These are phyloP conservation scores for Boletus sensibilis DNA, from an alignment of 768 basidiomycete species.

Conservation along the genomic window DNA sequence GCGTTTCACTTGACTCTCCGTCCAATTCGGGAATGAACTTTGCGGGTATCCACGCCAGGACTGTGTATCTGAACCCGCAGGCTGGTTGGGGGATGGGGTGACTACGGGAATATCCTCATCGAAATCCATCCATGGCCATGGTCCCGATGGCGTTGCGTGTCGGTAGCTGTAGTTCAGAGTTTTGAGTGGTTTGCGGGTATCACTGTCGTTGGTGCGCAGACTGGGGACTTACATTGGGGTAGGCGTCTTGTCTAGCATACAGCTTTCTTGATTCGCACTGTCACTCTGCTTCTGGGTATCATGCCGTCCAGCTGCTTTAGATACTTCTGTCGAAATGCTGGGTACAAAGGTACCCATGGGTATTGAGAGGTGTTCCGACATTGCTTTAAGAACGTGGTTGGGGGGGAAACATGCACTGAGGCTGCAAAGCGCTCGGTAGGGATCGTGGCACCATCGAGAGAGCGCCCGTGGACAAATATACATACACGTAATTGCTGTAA, in stretches of 20 bases:
- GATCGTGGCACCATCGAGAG: background rate
- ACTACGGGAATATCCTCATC: constrained; percentile 25
- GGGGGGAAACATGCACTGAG: background rate
- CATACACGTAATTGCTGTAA: background rate
- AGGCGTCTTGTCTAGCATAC: constrained; percentile 16
- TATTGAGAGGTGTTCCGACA: constrained; percentile 20
- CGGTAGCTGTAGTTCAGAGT: constrained; percentile 27
- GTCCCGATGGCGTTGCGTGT: constrained; percentile 40
- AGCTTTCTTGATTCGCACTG: background rate
- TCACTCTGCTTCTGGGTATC: background rate
- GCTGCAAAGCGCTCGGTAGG: background rate
- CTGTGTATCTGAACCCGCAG: background rate
- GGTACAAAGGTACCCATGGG: constrained; percentile 13
- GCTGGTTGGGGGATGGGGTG: background rate
- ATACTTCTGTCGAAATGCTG: background rate
- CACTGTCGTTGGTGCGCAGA: background rate
- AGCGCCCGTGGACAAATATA: constrained; percentile 13
- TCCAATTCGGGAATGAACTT: constrained; percentile 35
- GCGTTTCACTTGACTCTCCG: constrained; percentile 27
- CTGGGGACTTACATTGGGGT: constrained; percentile 20
- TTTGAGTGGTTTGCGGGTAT: background rate
- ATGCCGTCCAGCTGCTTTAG: background rate
- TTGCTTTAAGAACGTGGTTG: constrained; percentile 1
- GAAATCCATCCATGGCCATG: constrained; percentile 45
- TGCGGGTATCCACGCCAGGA: constrained; percentile 32